phyloP scores from a whole-genome alignment of 192 early-diverging fungal genomes.

The Thoreauomyces humboldtii region DNA sequence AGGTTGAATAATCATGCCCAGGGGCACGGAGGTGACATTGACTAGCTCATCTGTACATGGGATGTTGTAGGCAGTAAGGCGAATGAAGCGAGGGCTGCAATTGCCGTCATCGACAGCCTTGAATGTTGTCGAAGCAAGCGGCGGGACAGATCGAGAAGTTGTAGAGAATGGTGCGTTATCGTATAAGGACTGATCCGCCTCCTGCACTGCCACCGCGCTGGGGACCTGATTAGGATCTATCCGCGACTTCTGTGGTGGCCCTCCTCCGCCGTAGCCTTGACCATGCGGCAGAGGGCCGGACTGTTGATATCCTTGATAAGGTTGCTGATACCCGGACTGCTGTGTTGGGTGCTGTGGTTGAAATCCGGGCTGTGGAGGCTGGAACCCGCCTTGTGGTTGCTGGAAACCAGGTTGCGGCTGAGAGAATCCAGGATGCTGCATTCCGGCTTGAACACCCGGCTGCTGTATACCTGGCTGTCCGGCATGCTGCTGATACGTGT shows the following conservation, averaged over 20 bases:
- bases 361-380: constrained; percentile 11
- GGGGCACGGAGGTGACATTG: constrained; percentile 73
- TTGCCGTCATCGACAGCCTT: constrained; percentile 80
- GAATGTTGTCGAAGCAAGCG: constrained; percentile 78
- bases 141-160: constrained; percentile 63
- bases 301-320: constrained; percentile 12
- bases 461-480: constrained; percentile 5
- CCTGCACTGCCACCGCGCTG: constrained; percentile 80
- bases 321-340: neutral
- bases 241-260: constrained; percentile 15
- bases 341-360: constrained; percentile 10
- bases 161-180: constrained; percentile 71
- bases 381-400: too few species aligned
- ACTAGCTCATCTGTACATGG: constrained; percentile 80
- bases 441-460: constrained; percentile 1
- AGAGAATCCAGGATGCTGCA: constrained; percentile 17
- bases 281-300: neutral
- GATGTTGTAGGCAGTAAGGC: constrained; percentile 84
- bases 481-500: too few species aligned
- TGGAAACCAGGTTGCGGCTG: constrained; percentile 23
- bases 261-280: neutral
- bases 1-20: constrained; percentile 89
- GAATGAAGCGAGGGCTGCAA: constrained; percentile 83
- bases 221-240: constrained; percentile 97
- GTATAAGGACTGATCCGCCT: constrained; percentile 73